These are phyloP conservation scores for Wickerhamiella azymoides DNA, from an alignment of 805 yeast species.

Conservation along the genomic window DNA sequence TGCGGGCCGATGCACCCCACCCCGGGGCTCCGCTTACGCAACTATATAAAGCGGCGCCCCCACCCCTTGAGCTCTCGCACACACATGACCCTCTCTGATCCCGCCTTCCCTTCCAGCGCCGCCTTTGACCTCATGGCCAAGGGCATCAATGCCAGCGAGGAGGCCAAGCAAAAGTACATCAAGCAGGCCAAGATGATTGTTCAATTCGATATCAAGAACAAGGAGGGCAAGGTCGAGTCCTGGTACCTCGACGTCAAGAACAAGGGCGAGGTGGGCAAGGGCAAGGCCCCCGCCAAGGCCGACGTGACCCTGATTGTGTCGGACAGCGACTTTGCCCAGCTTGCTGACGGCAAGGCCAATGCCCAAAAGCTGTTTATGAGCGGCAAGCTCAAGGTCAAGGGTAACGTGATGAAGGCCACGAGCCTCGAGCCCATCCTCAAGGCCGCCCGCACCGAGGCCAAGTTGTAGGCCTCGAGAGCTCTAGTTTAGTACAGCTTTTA, in stretches of 20 bases:
- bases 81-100: slow-evolving; percentile 18
- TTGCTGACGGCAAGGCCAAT: slow-evolving; percentile 65
- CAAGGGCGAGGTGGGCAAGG: slow-evolving; percentile 37
- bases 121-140: slow-evolving; percentile 27
- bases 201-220: slow-evolving; percentile 52
- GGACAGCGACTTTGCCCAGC: slow-evolving; percentile 57
- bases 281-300: slow-evolving; percentile 28
- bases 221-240: slow-evolving; percentile 41
- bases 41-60: neutral
- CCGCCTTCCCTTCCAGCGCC: slow-evolving; percentile 27
- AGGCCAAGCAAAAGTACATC: slow-evolving; percentile 23
- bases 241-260: slow-evolving; percentile 61
- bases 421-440: slow-evolving; percentile 57
- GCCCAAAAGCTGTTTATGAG: slow-evolving; percentile 75
- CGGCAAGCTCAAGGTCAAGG: slow-evolving; percentile 77
- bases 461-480: slow-evolving; percentile 24
- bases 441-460: slow-evolving; percentile 34
- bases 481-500: neutral
- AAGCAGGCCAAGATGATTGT: slow-evolving; percentile 46
- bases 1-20: neutral
- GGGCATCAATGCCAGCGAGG: slow-evolving; percentile 22
- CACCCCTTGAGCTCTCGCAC: neutral
- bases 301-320: slow-evolving; percentile 53
- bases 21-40: neutral
- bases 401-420: slow-evolving; percentile 84